Base-by-base conservation (phyloP, 208 protist species). In the Phytomonas sp. region DNA sequence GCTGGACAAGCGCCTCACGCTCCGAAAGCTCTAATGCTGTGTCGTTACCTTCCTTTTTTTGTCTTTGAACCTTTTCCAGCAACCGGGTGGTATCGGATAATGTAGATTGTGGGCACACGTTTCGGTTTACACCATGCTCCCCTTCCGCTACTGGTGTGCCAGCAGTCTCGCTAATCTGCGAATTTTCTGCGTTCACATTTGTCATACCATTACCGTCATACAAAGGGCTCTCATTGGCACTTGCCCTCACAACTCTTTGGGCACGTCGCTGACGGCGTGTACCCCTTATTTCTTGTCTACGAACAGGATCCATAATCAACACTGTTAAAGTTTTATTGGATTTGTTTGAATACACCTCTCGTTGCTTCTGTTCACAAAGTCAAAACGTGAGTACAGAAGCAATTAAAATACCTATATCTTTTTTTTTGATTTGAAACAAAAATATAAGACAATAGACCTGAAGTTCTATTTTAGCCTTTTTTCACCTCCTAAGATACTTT, bases 1-100 rank as follows among this genome's bases (percentile, higher is more conserved):
- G 34, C 32, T 76, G 84, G 8, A 94, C 84, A 29, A 65, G 40
- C 23, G 67, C 66, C 77, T 91, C 83, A 0, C 83, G 82, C 73
- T 76, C 75, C 29, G 83, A 80, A 11, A 78, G 70, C 4, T 77
- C 60, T 66, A 79, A 67, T 33, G 76, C 68, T 29, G 66, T 70
- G 34, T 71, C 66, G 0, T 49, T 66, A 16, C 60, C n/a, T 23
- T 49, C 40, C 64, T 82, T 71, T 26, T 75, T 70, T 63, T 82
- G 68, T 29, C 45, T 66, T 52, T 76, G 73, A 61, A 49, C 6
- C 40, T 49, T 49, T 49, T 49, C 69, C 12, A 49, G 19, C 6
- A 49, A 12, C 3, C 40, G 40, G 19, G 40, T 49, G 14, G 14
- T 49, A 49, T 49, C 40, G 40, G 40, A 19, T 19, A 49, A 16